Base-by-base conservation (phyloP, 768 basidiomycete genomes). In the Boletus speciosus region DNA sequence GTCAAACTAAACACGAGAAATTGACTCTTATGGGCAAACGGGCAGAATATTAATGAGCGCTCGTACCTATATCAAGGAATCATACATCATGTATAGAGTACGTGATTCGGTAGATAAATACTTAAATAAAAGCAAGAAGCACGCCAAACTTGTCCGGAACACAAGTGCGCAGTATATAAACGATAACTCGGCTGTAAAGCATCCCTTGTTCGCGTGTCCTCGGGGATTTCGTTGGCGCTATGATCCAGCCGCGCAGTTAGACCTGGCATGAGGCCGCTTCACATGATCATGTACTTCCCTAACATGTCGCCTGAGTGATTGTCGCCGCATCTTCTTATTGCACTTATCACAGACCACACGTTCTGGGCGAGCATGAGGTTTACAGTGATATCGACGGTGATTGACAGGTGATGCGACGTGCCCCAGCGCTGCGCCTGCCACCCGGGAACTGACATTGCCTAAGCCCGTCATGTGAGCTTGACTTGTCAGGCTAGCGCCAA, bases 241-340 rank as follows among this genome's bases (percentile, higher is more conserved):
- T 40, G 48, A 32, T 38, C 35, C 39, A 36, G 47, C 19, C 5
- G 48, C 34, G 23, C 29, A 35, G 25, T 21, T 27, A 16, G 47
- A 23, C 29, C 54, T 57, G 1, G 44, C 4, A 15, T 47, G 46
- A 4, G 56, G 39, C 23, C 66, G 59, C 54, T 58, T 67, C 16
- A 60, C 49, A 11, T 38, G 49, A 0, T 60, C 8, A 5, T 67
- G 66, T 0, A 67, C 59, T 16, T 67, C 66, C 4, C 31, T 54
- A 0, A 55, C n/a, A 32, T 67, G 66, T 27, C 66, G 54, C 16
- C 2, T 56, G 0, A 60, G 38, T 1, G 67, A 69, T 16, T 59
- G 56, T 34, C 12, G 56, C 2, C 58, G 49, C 62, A 67, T 58
- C 0, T 0, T 0, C 39, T 62, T 67, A 1, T 25, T 11, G 50